Percentiles rank a stretch among this genome's conserved stretches.
Evolutionary conservation across 2,329 filamentous ascomycete genomes (phyloP).

Genomic region (Colletotrichum sp.): DNA sequence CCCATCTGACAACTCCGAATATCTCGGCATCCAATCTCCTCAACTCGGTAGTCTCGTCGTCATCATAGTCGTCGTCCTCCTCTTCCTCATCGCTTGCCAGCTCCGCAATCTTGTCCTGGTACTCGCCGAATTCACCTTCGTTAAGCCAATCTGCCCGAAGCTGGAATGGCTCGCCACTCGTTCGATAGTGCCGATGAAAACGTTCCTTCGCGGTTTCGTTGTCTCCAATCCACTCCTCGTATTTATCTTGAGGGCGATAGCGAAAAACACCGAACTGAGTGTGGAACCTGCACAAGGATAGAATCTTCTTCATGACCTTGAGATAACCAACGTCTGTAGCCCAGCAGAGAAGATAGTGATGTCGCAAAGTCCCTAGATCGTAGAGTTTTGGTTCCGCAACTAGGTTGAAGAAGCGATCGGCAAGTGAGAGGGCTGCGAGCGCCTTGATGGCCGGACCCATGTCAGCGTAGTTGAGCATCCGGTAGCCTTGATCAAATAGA

Average conservation of each 20-base stretch:
- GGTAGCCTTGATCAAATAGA: too few species aligned
- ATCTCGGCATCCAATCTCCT: not conserved
- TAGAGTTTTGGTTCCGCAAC: not conserved
- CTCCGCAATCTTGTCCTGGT: too few species aligned
- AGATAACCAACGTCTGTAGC: not conserved
- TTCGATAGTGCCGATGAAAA: not conserved
- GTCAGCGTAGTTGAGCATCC: too few species aligned
- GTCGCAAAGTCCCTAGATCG: rapidly evolving
- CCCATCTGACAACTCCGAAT: not conserved
- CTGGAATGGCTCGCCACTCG: not conserved
- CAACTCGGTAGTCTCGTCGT: too few species aligned
- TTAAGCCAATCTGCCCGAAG: not conserved
- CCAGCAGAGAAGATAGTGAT: not conserved
- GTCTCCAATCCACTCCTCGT: not conserved
- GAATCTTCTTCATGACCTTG: not conserved
- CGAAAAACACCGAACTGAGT: not conserved
- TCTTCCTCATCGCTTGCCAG: too few species aligned
- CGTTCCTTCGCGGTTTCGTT: not conserved
- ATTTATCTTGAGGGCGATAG: not conserved
- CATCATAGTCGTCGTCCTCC: not conserved
- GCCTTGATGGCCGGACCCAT: too few species aligned
- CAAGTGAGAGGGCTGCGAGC: not conserved
- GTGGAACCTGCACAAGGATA: not conserved
- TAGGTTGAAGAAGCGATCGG: not conserved
- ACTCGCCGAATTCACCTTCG: not conserved